A percentile compares a stretch with the other conserved stretches of the same genome.
Conservation (phyloP, 306 rosid species). For the Oemleria cerasiformis region DNA sequence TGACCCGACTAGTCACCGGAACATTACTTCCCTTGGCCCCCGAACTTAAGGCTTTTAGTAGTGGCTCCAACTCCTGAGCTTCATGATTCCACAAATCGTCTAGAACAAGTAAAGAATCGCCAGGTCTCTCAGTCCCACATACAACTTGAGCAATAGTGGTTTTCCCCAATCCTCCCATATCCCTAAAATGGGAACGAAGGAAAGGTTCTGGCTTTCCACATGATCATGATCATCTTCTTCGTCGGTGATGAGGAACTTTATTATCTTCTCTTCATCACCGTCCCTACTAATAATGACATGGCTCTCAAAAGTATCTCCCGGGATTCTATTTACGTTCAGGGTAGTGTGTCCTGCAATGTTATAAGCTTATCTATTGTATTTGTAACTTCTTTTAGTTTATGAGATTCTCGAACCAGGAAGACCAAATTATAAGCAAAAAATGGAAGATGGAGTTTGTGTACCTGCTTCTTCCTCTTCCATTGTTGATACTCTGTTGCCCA, state of each 20-base stretch:
- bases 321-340: too few species aligned
- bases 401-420: background rate
- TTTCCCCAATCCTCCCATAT: slow-evolving; percentile 18
- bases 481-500: background rate
- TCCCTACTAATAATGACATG: too few species aligned
- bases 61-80: background rate
- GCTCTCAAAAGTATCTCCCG: too few species aligned
- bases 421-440: background rate
- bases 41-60: background rate
- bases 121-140: background rate
- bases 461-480: slow-evolving; percentile 13
- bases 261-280: background rate
- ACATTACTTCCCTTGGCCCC: slow-evolving; percentile 16
- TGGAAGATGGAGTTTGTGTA: background rate
- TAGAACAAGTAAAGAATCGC: slow-evolving; percentile 1
- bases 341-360: too few species aligned
- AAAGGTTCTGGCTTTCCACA: too few species aligned
- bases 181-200: slow-evolving; percentile 12
- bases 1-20: slow-evolving; percentile 14
- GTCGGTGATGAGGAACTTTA: background rate
- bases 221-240: too few species aligned
- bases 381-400: background rate
- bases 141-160: slow-evolving; percentile 12
- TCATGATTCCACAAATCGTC: slow-evolving; percentile 2
- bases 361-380: background rate